phyloP scores from a whole-genome alignment of 257 asterid species.

The Phtheirospermum japonicum region DNA sequence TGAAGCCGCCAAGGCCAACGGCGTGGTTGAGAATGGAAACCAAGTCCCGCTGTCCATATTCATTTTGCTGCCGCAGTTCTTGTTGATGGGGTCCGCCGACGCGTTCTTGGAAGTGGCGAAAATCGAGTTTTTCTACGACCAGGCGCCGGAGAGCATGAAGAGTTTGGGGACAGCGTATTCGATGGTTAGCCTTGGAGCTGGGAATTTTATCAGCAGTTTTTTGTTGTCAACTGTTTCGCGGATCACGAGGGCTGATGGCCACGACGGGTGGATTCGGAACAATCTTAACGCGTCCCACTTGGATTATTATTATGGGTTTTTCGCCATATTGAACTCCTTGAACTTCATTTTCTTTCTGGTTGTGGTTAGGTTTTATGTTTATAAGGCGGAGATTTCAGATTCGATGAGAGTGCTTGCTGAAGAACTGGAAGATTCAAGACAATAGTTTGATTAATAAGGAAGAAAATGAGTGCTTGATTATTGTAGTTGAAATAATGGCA shows the following conservation, averaged over 20 bases:
- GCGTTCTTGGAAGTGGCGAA: constrained; percentile 63
- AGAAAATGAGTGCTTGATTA: too few species aligned
- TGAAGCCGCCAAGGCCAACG: constrained; percentile 37
- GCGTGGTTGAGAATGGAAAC: not conserved
- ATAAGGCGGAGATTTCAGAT: constrained; percentile 25
- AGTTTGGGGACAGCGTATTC: constrained; percentile 74
- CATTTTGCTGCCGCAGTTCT: constrained; percentile 63
- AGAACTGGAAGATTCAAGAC: too few species aligned
- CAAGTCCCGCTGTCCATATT: constrained; percentile 59
- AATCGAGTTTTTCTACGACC: constrained; percentile 72
- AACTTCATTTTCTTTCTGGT: constrained; percentile 49
- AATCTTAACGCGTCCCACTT: constrained; percentile 57
- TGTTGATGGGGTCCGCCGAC: constrained; percentile 59
- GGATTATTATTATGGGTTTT: constrained; percentile 62
- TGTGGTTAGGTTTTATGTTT: constrained; percentile 47
- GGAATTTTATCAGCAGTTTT: constrained; percentile 60
- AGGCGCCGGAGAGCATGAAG: constrained; percentile 76
- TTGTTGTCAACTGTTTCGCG: constrained; percentile 55
- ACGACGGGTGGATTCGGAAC: constrained; percentile 64
- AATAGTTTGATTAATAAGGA: too few species aligned
- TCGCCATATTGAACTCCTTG: constrained; percentile 38
- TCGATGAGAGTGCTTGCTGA: not conserved
- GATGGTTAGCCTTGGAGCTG: constrained; percentile 64
- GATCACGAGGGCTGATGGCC: constrained; percentile 42
- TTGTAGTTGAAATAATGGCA: too few species aligned